Evolutionary conservation across 2,329 filamentous ascomycete species (phyloP).

Genomic region (Trichoderma sp.): DNA sequence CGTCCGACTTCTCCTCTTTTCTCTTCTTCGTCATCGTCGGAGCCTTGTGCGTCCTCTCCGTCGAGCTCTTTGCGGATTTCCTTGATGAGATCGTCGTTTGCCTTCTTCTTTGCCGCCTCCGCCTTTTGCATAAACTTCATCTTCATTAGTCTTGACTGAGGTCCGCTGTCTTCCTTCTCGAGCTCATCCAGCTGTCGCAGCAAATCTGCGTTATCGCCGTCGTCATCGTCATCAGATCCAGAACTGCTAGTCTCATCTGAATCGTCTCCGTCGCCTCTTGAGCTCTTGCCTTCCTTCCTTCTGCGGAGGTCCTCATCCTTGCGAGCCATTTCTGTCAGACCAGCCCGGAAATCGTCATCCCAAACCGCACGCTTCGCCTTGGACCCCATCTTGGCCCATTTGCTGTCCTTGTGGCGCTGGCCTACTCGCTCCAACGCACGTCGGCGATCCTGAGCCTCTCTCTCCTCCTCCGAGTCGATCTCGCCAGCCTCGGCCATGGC

Average conservation of each 20-base stretch:
- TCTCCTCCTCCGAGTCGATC: slow-evolving; percentile 67
- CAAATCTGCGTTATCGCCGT: slow-evolving; percentile 46
- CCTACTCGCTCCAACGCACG: slow-evolving; percentile 85
- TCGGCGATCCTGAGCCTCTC: slow-evolving; percentile 68
- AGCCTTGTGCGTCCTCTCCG: slow-evolving; percentile 57
- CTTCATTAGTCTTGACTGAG: slow-evolving; percentile 70
- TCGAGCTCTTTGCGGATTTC: slow-evolving; percentile 74
- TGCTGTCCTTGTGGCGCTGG: slow-evolving; percentile 82
- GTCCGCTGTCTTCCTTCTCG: slow-evolving; percentile 53
- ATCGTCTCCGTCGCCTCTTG: slow-evolving; percentile 51
- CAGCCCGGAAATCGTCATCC: slow-evolving; percentile 83
- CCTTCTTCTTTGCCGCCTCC: slow-evolving; percentile 74
- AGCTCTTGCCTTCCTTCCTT: slow-evolving; percentile 73
- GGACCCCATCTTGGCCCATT: slow-evolving; percentile 86
- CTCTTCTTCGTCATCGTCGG: slow-evolving; percentile 57
- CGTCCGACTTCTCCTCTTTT: slow-evolving; percentile 67
- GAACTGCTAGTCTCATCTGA: slow-evolving; percentile 61
- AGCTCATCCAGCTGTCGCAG: slow-evolving; percentile 51
- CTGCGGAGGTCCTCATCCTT: slow-evolving; percentile 80
- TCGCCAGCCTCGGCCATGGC: slow-evolving; percentile 60
- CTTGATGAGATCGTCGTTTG: slow-evolving; percentile 76
- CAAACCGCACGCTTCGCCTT: slow-evolving; percentile 79
- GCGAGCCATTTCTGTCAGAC: slow-evolving; percentile 78
- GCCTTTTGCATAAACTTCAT: slow-evolving; percentile 97
- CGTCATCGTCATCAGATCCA: slow-evolving; percentile 63